Evolutionary conservation across 495 filamentous ascomycete genomes (phyloP), one percentile per base, ranked within the genome.

Genomic region (Collariella sp.): DNA sequence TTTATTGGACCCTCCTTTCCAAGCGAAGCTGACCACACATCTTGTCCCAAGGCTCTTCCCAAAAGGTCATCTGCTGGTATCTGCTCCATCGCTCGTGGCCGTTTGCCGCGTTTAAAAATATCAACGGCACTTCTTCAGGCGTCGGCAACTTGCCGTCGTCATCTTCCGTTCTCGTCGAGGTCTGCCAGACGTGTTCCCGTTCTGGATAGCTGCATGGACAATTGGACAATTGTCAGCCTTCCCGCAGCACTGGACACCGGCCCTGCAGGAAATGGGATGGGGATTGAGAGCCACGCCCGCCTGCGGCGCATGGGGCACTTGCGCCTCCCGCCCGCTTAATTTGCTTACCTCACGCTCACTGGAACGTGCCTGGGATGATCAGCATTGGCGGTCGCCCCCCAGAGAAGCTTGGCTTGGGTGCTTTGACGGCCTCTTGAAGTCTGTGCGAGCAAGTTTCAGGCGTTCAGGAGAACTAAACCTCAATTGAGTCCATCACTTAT

Each of bases 281-380:
- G 39, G 22, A 22, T 24, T 19, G 33, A 35, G 35, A 49, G 51
- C 47, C 48, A 49, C 52, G 22, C 50, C 51, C 42, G 36, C 52
- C 54, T 51, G 22, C 24, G 16, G 29, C 23, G 36, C 47, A 59
- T 61, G 61, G 55, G 58, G 50, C 53, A 26, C 44, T 51, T 60
- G 56, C 60, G 60, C 57, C 60, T 63, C 54, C 59, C 56, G 56
- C 47, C 47, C 55, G 54, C 57, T 55, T 62, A 44, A 43, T 52
- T n/a, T 45, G 20, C 31, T 26, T 23, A 4, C 29, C 52, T 51
- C n/a, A n/a, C n/a, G n/a, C n/a, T 41, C 35, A 51, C 56, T 49
- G 35, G 40, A 46, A 38, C 42, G 44, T 15, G 15, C 19, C 16
- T 49, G 51, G 50, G 42, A n/a, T 51, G 46, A 55, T 61, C 55